Percentiles rank a stretch among this genome's conserved stretches.
These are phyloP conservation scores for Ceratorhiza oryzae-sativae DNA, from an alignment of 1,284 basidiomycete genomes.

Conservation along the genomic window DNA sequence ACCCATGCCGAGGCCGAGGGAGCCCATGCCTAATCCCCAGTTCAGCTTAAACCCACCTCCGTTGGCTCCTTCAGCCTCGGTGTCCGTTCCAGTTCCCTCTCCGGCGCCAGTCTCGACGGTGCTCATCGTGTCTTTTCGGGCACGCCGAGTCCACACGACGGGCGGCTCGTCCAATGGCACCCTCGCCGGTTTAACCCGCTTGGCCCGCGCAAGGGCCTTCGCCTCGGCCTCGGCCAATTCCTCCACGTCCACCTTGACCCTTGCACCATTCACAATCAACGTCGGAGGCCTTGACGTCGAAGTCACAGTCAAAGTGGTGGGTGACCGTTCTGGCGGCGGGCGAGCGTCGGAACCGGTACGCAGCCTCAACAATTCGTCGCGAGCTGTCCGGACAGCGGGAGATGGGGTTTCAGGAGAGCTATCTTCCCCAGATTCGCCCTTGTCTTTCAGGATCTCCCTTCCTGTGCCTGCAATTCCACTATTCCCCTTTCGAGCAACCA, in stretches of 20 bases:
- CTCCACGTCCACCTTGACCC: conserved; percentile 87
- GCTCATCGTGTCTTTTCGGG: conserved; percentile 62
- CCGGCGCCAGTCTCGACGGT: not conserved
- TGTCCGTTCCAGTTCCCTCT: conserved; percentile 48
- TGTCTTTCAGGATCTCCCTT: conserved; percentile 49
- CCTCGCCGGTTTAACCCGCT: conserved; percentile 84
- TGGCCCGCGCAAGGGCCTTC: conserved; percentile 81
- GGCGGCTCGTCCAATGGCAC: conserved; percentile 93
- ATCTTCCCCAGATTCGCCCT: conserved; percentile 42
- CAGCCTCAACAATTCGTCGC: conserved; percentile 18
- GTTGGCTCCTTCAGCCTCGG: conserved; percentile 30
- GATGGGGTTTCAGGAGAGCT: conserved; percentile 2
- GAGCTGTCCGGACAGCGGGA: conserved; percentile 52
- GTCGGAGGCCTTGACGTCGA: not conserved
- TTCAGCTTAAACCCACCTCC: conserved; percentile 10
- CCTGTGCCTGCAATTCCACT: conserved; percentile 49
- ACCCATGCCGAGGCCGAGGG: conserved; percentile 34
- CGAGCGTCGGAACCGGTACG: not conserved
- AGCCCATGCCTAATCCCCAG: conserved; percentile 34
- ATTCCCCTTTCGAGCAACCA: conserved; percentile 76
- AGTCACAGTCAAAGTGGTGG: not conserved
- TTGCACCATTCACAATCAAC: conserved; percentile 84
- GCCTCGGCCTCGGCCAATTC: conserved; percentile 90
- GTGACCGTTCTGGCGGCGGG: not conserved
- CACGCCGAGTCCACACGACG: conserved; percentile 72